These are phyloP conservation scores for Oryza meyeriana DNA, from an alignment of 176 grass and related monocot species.

Conservation along the genomic window DNA sequence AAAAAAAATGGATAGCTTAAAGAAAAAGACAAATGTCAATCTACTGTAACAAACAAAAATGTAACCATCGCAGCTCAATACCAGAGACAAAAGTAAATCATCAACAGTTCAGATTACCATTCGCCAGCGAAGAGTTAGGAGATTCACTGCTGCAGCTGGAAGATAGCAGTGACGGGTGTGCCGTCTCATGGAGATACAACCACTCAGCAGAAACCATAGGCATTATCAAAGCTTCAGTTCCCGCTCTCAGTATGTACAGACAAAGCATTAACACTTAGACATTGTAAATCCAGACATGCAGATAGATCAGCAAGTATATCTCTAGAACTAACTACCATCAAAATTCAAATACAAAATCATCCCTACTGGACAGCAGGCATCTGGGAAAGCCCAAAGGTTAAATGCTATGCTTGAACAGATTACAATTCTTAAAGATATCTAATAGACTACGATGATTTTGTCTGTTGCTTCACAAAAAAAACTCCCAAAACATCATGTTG, in stretches of 20 bases:
- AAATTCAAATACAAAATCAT: not conserved
- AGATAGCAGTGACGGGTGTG: slow-evolving; percentile 43
- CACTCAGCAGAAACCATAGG: slow-evolving; percentile 58
- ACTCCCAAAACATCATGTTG: not conserved
- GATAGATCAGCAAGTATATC: not conserved
- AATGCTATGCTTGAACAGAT: slow-evolving; percentile 6
- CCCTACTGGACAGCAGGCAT: not conserved
- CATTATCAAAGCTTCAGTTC: slow-evolving; percentile 50
- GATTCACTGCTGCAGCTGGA: slow-evolving; percentile 43
- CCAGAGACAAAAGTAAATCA: not conserved
- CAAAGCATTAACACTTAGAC: slow-evolving; percentile 15
- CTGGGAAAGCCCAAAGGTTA: not conserved
- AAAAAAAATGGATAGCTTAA: not conserved
- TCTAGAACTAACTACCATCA: not conserved
- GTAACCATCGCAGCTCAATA: slow-evolving; percentile 2
- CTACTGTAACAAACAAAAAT: not conserved
- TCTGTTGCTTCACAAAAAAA: not conserved
- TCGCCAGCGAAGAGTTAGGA: slow-evolving; percentile 80
- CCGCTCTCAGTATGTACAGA: slow-evolving; percentile 50
- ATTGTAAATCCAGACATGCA: slow-evolving; percentile 15
- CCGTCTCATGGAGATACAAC: slow-evolving; percentile 44
- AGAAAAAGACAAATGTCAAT: not conserved
- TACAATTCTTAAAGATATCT: not conserved
- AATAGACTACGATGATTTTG: not conserved
- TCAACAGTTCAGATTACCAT: slow-evolving; percentile 57